Conservation (phyloP, 768 basidiomycete genomes). For the Phanerochaete carnosa region DNA sequence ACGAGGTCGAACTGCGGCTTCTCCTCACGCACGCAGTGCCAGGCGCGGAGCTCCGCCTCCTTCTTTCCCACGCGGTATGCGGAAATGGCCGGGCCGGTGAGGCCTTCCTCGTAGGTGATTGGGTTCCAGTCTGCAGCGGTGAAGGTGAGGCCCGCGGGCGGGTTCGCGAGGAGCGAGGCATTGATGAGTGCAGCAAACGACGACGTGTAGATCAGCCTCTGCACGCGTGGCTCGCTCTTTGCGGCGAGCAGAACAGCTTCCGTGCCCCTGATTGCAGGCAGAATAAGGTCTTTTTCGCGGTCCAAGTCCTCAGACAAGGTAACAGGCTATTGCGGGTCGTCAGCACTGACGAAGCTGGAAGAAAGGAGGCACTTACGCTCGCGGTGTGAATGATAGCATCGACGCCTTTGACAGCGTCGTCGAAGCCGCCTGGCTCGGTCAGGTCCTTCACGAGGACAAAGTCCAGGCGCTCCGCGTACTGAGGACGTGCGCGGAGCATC, state of each 20-base stretch:
- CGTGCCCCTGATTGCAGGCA: conserved; percentile 44
- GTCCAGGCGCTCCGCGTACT: conserved; percentile 20
- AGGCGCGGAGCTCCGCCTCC: conserved; percentile 46
- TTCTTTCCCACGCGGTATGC: conserved; percentile 64
- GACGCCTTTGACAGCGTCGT: conserved; percentile 20
- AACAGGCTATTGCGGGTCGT: conserved; percentile 1
- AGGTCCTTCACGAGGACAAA: conserved; percentile 45
- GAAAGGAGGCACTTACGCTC: background rate
- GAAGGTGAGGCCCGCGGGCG: conserved; percentile 24
- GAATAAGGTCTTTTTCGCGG: conserved; percentile 29
- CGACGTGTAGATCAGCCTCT: conserved; percentile 69
- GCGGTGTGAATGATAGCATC: conserved; percentile 21
- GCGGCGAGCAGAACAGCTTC: conserved; percentile 27
- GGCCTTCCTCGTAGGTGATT: conserved; percentile 20
- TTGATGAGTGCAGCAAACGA: conserved; percentile 50
- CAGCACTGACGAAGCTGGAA: conserved; percentile 12
- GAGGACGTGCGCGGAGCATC: conserved; percentile 32
- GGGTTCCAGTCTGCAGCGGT: conserved; percentile 48
- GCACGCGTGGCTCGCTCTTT: conserved; percentile 31
- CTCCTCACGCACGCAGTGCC: conserved; percentile 10
- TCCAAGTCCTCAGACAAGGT: conserved; percentile 4
- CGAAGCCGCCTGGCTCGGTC: conserved; percentile 20
- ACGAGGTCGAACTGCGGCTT: conserved; percentile 31
- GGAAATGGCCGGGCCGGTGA: conserved; percentile 24
- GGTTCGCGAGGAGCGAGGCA: conserved; percentile 3